These are phyloP conservation scores for Russula earlei DNA, from an alignment of 768 basidiomycete species.

Conservation along the genomic window DNA sequence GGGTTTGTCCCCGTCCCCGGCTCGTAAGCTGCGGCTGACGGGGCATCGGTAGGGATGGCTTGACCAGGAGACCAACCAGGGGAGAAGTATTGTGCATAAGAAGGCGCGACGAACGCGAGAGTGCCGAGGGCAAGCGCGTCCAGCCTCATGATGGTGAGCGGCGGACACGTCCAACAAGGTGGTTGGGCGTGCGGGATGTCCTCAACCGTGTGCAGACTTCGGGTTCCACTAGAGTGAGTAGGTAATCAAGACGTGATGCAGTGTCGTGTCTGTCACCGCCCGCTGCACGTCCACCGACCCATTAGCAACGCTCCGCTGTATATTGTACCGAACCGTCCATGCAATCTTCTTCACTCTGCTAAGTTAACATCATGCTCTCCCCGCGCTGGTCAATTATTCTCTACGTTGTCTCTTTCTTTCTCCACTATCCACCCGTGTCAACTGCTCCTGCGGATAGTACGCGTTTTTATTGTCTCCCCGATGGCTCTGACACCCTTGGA, in stretches of 20 bases:
- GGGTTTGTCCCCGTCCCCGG: neutral
- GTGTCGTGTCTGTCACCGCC: no score
- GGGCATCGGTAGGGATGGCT: conserved; percentile 27
- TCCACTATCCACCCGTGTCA: neutral
- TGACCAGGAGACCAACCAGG: conserved; percentile 77
- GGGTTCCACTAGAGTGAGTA: neutral
- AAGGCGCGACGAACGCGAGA: conserved; percentile 26
- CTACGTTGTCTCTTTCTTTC: neutral
- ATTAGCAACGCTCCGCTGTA: neutral
- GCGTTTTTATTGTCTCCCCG: neutral
- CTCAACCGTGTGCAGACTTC: neutral
- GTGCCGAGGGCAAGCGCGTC: conserved; percentile 2
- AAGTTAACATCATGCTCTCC: neutral
- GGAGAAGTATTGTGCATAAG: conserved; percentile 66
- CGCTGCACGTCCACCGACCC: neutral
- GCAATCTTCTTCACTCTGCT: neutral
- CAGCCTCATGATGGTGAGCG: conserved; percentile 3
- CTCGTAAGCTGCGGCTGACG: conserved; percentile 20
- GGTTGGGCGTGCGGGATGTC: neutral
- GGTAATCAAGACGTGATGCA: neutral
- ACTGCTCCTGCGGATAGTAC: conserved; percentile 19
- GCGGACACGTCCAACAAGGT: neutral
- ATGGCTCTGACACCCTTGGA: neutral
- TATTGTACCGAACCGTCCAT: neutral
- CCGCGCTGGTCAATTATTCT: neutral